Conservation (phyloP, 225 moss, liverwort and hornwort species). For the Straminergon stramineum region DNA sequence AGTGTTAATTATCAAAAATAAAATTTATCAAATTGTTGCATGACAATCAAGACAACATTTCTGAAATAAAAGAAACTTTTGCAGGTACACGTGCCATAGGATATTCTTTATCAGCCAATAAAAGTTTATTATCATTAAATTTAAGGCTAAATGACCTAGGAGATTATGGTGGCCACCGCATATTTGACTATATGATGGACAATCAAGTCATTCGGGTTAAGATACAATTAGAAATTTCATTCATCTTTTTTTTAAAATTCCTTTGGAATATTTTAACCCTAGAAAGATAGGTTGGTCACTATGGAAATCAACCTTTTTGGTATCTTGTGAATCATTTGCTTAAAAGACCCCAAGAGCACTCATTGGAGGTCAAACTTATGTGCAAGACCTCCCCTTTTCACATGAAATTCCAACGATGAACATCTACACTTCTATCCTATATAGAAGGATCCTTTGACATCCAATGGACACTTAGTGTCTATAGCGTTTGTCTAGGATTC, state of each 20-base stretch:
- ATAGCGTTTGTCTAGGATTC: rapidly evolving
- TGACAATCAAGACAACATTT: background rate
- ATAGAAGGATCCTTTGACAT: background rate
- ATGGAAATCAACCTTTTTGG: rapidly evolving
- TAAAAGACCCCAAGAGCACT: background rate
- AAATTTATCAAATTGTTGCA: background rate
- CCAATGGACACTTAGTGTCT: rapidly evolving
- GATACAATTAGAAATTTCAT: background rate
- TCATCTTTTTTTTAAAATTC: rapidly evolving
- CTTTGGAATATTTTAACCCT: background rate
- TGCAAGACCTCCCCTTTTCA: background rate
- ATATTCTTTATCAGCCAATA: slow-evolving; percentile 21
- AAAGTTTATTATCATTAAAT: slow-evolving; percentile 30
- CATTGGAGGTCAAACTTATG: background rate
- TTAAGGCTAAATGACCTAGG: slow-evolving; percentile 34
- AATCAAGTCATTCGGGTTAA: slow-evolving; percentile 36
- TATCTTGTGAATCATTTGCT: background rate
- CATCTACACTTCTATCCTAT: rapidly evolving
- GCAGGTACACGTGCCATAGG: slow-evolving; percentile 35
- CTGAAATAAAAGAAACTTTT: background rate
- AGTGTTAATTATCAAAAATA: background rate
- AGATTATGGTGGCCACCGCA: slow-evolving; percentile 47
- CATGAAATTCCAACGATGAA: background rate
- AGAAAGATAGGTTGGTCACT: rapidly evolving
- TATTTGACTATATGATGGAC: slow-evolving; percentile 57